Evolutionary conservation across 257 asterid genomes (phyloP), one percentile per base, ranked within the genome.

Genomic region (Linderniella brevidens): DNA sequence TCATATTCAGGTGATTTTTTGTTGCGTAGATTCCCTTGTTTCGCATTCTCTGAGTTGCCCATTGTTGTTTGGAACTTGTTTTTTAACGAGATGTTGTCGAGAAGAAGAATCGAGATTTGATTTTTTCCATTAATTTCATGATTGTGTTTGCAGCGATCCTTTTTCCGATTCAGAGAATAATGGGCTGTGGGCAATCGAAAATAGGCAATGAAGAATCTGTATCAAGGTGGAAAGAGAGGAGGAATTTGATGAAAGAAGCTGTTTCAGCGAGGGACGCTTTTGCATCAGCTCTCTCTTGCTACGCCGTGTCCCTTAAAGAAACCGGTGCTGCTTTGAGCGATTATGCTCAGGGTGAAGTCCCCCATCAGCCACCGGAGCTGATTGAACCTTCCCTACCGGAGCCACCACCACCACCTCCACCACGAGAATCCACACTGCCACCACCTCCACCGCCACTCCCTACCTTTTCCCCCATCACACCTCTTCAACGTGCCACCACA

Each of bases 261-360:
- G 96, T 80, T 20, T 52, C 63, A 11, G 76, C 78, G 17, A 69
- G 98, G 57, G 84, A 84, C 53, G 82, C 80, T 14, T 88, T 88
- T 58, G 98, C 98, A 9, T 77, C 98, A 5, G 94, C 87, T 0
- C 94, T 84, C 67, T 78, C 98, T 14, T 93, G 85, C 17, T 88
- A 84, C 54, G 59, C 93, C 8, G 56, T 80, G 17, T 68, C 87
- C 32, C 85, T 88, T 17, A 88, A 88, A 40, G 86, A 84, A 63
- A 80, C 90, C 0, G 98, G 98, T 17, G 98, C 98, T 9, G 94
- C 98, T n/a, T 61, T 88, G 67, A 81, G 92, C 32, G 95, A 88
- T 60, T 88, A 74, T 39, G 94, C 93, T 12, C 72, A 75, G 39
- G 98, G 95, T 0, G 95, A 88, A 56, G 93, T 70, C 9, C 86